Evolutionary conservation across 352 stramenopile species (phyloP).

Genomic region (Phytophthora cryptogea): DNA sequence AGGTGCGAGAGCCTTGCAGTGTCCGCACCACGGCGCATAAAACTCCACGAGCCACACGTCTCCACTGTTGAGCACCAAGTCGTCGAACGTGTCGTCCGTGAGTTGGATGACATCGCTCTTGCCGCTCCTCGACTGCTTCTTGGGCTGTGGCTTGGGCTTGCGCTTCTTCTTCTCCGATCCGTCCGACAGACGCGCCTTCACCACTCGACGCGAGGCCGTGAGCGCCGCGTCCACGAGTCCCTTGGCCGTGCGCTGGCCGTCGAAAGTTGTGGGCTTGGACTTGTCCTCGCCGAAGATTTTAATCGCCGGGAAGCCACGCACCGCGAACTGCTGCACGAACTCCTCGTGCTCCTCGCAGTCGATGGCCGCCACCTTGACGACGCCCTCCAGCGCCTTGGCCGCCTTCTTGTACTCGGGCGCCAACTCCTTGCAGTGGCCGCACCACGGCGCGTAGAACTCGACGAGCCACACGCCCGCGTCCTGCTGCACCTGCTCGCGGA

Average conservation of each 20-base stretch:
- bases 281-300: slow-evolving; percentile 92
- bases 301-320: slow-evolving; percentile 94
- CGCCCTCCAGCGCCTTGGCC: slow-evolving; percentile 84
- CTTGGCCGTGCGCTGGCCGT: slow-evolving; percentile 79
- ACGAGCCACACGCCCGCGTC: slow-evolving; percentile 91
- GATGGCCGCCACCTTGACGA: slow-evolving; percentile 91
- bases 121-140: slow-evolving; percentile 47
- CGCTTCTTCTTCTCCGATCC: slow-evolving; percentile 56
- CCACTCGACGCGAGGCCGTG: slow-evolving; percentile 65
- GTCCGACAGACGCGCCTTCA: slow-evolving; percentile 79
- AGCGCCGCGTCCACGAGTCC: slow-evolving; percentile 88
- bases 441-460: slow-evolving; percentile 96
- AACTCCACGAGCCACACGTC: slow-evolving; percentile 94
- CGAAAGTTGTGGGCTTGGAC: slow-evolving; percentile 72
- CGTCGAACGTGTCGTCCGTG: slow-evolving; percentile 91
- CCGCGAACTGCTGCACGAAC: slow-evolving; percentile 86
- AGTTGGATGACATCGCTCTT: slow-evolving; percentile 87
- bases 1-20: slow-evolving; percentile 92
- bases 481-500: slow-evolving; percentile 72
- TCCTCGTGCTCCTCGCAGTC: slow-evolving; percentile 84
- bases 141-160: slow-evolving; percentile 40
- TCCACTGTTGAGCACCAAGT: slow-evolving; percentile 89
- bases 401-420: slow-evolving; percentile 93
- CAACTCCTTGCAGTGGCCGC: slow-evolving; percentile 94
- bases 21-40: slow-evolving; percentile 93